These are phyloP conservation scores for Yamagishiella unicocca DNA, from an alignment of 139 green algal species.

Conservation along the genomic window DNA sequence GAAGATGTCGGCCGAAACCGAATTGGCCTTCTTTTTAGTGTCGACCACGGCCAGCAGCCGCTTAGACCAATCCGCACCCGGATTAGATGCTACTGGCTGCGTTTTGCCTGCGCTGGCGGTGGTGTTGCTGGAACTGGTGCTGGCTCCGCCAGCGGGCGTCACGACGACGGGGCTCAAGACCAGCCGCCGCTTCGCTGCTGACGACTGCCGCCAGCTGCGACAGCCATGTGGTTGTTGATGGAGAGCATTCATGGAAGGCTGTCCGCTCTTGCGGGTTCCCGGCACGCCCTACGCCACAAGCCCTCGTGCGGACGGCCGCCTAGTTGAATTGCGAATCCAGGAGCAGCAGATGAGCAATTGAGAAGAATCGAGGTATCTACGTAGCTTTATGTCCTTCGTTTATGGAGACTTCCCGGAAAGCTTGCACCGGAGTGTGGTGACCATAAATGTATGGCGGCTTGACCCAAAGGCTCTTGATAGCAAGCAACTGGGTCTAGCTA, in stretches of 20 bases:
- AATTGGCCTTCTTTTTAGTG: not conserved
- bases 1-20: not conserved
- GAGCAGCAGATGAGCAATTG: no score
- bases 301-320: no score
- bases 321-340: no score
- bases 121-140: not conserved
- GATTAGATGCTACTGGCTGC: not conserved
- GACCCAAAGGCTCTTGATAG: no score
- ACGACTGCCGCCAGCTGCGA: not conserved
- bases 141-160: not conserved
- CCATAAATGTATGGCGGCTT: no score
- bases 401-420: no score
- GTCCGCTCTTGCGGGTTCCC: no score
- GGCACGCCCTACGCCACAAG: not conserved
- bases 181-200: not conserved
- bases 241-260: not conserved
- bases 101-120: not conserved
- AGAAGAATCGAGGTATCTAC: no score
- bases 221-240: not conserved
- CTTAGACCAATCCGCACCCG: constrained; percentile 41
- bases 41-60: constrained; percentile 38
- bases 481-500: no score
- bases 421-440: no score
- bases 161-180: not conserved
- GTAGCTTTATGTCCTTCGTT: no score